Base-by-base conservation (phyloP, 2,329 filamentous ascomycete genomes). In the Metarhizium sp. region DNA sequence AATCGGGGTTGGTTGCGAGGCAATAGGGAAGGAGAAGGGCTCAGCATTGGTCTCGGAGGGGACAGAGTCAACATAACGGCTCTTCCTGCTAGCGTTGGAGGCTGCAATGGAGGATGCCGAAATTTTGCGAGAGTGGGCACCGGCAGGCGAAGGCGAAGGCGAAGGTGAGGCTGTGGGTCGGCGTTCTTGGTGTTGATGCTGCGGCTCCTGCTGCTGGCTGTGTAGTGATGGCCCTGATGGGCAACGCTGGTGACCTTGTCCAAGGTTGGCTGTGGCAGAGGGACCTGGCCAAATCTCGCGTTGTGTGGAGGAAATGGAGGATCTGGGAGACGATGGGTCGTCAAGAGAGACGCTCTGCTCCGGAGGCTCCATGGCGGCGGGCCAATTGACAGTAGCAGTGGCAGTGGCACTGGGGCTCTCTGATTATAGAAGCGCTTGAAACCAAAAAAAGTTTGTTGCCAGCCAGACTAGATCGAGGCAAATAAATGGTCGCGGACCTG, bases 1-100 rank as follows among this genome's bases (percentile, higher is more conserved):
- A 59, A 68, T 66, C 29, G 72, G 63, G 18, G 71, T 66, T 34
- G 78, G 76, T 56, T 82, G 78, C 43, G 84, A 82, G 18, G 48
- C 51, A 6, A 87, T 85, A 60, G 81, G 86, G 58, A 86, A 75
- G 67, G 77, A 85, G 55, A 83, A 76, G 64, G 78, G 77, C 56
- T 83, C 81, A 59, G 79, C 76, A 67, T 80, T 76, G 59, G 75
- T 74, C 55, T 78, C 76, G 58, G 78, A 80, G 34, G 78, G 80
- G 59, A 80, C 80, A 38, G 84, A 76, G 63, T 87, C 82, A 55
- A 78, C 78, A 66, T 81, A 76, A 55, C 78, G 75, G 60, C 77
- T 75, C 68, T 86, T 87, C 58, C 78, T 78, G 61, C 69, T 69
- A 58, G 67, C 61, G 55, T 69, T 57, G 40, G 63, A 65, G 53